These are phyloP conservation scores for Penicillium maclennaniae DNA, from an alignment of 495 filamentous ascomycete species.

Conservation along the genomic window DNA sequence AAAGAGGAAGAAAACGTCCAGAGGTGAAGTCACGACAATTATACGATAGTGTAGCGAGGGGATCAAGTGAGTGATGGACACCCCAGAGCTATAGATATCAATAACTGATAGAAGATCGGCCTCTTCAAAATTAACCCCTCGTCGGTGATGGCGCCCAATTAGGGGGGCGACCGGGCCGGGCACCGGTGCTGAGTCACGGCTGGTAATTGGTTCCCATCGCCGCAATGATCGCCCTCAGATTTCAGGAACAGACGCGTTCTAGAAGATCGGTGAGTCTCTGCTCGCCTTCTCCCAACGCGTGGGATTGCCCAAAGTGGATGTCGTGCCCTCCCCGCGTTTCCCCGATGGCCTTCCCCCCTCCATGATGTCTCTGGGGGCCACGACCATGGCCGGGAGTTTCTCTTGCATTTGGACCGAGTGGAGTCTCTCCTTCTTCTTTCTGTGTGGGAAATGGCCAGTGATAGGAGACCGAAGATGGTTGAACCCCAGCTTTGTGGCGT, in stretches of 20 bases:
- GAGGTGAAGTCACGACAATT: background rate
- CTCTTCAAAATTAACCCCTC: slow-evolving; percentile 9
- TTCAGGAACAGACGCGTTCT: slow-evolving; percentile 22
- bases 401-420: slow-evolving; percentile 11
- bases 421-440: background rate
- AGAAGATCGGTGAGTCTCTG: slow-evolving; percentile 12
- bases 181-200: slow-evolving; percentile 18
- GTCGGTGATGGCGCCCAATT: slow-evolving; percentile 22
- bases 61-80: slow-evolving; percentile 6
- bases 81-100: background rate
- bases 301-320: slow-evolving; percentile 21
- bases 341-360: slow-evolving; percentile 8
- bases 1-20: slow-evolving; percentile 6
- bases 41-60: background rate
- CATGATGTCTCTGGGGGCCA: background rate
- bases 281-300: slow-evolving; percentile 12
- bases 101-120: slow-evolving; percentile 21
- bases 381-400: background rate
- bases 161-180: slow-evolving; percentile 21
- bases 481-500: background rate
- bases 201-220: slow-evolving; percentile 16
- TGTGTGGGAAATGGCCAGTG: slow-evolving; percentile 8
- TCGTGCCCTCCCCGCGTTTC: slow-evolving; percentile 19
- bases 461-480: slow-evolving; percentile 2
- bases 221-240: slow-evolving; percentile 18